A percentile compares a stretch with the other conserved stretches of the same genome.
Evolutionary conservation across 306 rosid species (phyloP).

Genomic region (Medicago ruthenica): DNA sequence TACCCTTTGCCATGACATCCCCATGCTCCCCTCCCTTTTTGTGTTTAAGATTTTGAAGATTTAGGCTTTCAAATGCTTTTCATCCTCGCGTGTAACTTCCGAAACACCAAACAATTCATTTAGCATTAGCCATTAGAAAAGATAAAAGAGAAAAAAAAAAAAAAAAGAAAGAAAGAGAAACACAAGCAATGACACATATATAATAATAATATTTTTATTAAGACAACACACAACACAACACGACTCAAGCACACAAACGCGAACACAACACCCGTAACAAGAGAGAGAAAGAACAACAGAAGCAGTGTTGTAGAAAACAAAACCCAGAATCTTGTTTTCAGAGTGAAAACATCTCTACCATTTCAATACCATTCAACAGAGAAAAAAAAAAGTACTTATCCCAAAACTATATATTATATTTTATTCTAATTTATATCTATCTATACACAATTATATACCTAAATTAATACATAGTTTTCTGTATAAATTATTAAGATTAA

Average conservation of each 20-base stretch:
- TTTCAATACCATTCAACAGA: constrained; percentile 31
- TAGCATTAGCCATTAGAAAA: not conserved
- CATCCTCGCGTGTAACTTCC: constrained; percentile 44
- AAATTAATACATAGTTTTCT: constrained; percentile 20
- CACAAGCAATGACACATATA: not conserved
- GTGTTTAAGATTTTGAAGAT: not conserved
- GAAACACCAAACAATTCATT: constrained; percentile 18
- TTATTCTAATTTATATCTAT: not conserved
- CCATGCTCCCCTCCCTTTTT: not conserved
- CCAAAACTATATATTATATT: constrained; percentile 31
- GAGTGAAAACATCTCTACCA: constrained; percentile 15
- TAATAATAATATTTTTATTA: not conserved
- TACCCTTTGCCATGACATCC: constrained; percentile 1
- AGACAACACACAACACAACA: constrained; percentile 27
- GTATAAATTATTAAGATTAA: constrained; percentile 11
- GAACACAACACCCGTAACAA: constrained; percentile 23
- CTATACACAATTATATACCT: too few species aligned
- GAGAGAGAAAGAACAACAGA: constrained; percentile 2
- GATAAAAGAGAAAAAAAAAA: not conserved
- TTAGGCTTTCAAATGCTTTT: not conserved
- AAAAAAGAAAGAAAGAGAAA: not conserved
- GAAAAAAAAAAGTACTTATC: constrained; percentile 42
- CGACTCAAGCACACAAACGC: constrained; percentile 37
- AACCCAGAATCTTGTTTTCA: constrained; percentile 49
- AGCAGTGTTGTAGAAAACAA: constrained; percentile 1